Evolutionary conservation across 805 yeast species (phyloP).

Genomic region (Yamadazyma sp.): DNA sequence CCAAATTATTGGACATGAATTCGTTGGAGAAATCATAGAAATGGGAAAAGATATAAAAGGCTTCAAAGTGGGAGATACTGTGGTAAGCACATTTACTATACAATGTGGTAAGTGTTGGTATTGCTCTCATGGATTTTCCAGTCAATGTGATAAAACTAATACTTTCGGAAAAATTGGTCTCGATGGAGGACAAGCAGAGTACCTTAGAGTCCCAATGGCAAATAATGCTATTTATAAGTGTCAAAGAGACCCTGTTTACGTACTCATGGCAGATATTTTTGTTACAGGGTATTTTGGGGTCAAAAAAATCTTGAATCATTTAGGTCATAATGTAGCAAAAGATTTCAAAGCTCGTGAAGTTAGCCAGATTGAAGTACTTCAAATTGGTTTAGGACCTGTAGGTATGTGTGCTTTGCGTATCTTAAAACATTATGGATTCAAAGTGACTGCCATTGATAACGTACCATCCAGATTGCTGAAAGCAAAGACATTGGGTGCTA

Average conservation of each 20-base stretch:
- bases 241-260: constrained; percentile 48
- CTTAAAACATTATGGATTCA: constrained; percentile 44
- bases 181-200: constrained; percentile 65
- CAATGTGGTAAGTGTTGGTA: constrained; percentile 63
- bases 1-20: constrained; percentile 53
- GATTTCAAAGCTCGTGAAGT: constrained; percentile 7
- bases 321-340: constrained; percentile 29
- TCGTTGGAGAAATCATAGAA: constrained; percentile 41
- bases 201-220: constrained; percentile 57
- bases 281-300: constrained; percentile 63
- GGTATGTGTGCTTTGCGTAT: constrained; percentile 51
- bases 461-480: constrained; percentile 45
- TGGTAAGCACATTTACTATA: constrained; percentile 48
- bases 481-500: constrained; percentile 50
- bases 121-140: constrained; percentile 52
- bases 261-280: constrained; percentile 62
- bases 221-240: constrained; percentile 45
- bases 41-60: constrained; percentile 29
- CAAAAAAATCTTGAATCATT: constrained; percentile 43
- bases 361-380: constrained; percentile 35
- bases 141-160: constrained; percentile 51
- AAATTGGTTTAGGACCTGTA: constrained; percentile 61
- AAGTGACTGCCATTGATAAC: constrained; percentile 47
- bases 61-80: constrained; percentile 46
- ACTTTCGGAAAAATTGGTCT: constrained; percentile 58